A percentile compares a stretch with the other conserved stretches of the same genome.
These are phyloP conservation scores for Silybum marianum DNA, from an alignment of 129 eudicot genomes.

Conservation along the genomic window DNA sequence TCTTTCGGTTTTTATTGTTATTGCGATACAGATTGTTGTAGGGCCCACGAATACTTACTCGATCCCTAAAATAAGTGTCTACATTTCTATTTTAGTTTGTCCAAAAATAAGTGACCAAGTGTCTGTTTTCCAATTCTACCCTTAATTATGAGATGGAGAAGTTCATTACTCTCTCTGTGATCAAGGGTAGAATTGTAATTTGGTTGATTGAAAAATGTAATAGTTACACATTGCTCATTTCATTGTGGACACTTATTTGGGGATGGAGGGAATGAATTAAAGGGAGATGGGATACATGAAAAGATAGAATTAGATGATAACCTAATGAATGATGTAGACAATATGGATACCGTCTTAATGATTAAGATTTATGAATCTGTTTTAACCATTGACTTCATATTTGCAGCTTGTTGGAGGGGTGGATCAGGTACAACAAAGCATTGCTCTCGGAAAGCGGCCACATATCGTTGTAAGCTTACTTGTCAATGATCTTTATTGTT, in stretches of 20 bases:
- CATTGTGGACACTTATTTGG: not conserved
- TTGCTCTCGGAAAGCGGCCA: slow-evolving; percentile 77
- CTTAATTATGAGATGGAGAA: not conserved
- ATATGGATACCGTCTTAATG: not conserved
- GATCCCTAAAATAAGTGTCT: not conserved
- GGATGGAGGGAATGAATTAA: not conserved
- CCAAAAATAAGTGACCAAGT: not conserved
- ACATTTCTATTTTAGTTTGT: not conserved
- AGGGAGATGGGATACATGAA: not conserved
- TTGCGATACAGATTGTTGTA: not conserved
- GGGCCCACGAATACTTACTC: not conserved
- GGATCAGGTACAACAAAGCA: slow-evolving; percentile 72
- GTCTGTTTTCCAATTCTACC: not conserved
- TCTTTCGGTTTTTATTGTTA: not conserved
- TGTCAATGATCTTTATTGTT: not conserved
- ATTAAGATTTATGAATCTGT: not conserved
- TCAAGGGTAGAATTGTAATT: not conserved
- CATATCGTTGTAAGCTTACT: slow-evolving; percentile 75
- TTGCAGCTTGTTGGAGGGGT: slow-evolving; percentile 98
- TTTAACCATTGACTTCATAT: not conserved
- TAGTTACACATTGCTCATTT: not conserved
- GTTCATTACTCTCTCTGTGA: not conserved
- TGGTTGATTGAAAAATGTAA: not conserved
- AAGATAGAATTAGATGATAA: not conserved
- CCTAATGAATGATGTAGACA: not conserved